Conservation (phyloP, 2,329 filamentous ascomycete genomes). For the Paecilomyces sp. region DNA sequence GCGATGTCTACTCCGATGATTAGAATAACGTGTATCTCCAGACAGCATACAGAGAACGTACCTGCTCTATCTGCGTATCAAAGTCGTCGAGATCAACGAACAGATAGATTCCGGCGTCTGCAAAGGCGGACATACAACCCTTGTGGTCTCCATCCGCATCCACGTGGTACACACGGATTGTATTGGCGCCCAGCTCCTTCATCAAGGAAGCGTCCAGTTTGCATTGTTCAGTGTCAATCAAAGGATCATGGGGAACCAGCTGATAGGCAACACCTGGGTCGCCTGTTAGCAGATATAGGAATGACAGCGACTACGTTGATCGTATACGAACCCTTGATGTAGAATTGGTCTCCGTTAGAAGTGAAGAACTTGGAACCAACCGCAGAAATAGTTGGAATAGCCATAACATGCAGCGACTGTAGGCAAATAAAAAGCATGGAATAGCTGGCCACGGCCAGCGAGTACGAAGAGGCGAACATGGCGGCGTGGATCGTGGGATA, state of each 20-base stretch:
- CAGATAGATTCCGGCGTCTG: constrained; percentile 73
- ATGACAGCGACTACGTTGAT: neutral
- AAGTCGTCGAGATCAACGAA: constrained; percentile 68
- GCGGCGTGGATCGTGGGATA: neutral
- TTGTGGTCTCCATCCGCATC: constrained; percentile 64
- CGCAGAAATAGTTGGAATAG: constrained; percentile 50
- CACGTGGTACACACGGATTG: constrained; percentile 84
- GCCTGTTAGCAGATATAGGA: neutral
- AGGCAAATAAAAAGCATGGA: constrained; percentile 20
- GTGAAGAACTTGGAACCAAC: constrained; percentile 82
- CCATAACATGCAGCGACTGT: constrained; percentile 21
- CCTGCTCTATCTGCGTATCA: constrained; percentile 36
- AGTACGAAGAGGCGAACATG: constrained; percentile 6
- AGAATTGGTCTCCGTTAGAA: constrained; percentile 73
- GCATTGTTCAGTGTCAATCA: constrained; percentile 70
- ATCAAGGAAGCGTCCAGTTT: constrained; percentile 67
- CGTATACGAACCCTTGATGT: constrained; percentile 59
- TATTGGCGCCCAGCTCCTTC: constrained; percentile 72
- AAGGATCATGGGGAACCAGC: constrained; percentile 62
- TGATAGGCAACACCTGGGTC: constrained; percentile 64
- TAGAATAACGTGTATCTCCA: neutral
- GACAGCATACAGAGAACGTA: constrained; percentile 12
- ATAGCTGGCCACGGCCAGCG: constrained; percentile 1
- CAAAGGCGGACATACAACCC: constrained; percentile 74
- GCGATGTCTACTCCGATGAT: constrained; percentile 39